These are phyloP conservation scores for Pythium volutum DNA, from an alignment of 352 stramenopile species.

Conservation along the genomic window DNA sequence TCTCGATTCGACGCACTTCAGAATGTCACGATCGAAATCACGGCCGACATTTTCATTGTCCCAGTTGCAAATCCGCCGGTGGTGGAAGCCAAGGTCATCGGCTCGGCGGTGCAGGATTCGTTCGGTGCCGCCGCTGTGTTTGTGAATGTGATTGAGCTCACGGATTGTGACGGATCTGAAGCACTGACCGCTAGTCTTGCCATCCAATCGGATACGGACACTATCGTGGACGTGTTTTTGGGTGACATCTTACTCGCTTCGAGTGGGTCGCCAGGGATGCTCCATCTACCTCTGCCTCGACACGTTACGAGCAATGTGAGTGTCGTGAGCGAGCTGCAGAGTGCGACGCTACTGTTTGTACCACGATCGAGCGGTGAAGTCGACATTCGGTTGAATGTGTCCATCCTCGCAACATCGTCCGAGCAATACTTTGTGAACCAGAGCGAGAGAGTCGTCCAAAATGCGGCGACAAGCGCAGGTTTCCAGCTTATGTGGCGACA, in stretches of 20 bases:
- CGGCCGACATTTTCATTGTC: conserved; percentile 15
- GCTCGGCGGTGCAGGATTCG: neutral
- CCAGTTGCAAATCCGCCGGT: conserved; percentile 11
- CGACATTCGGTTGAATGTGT: conserved; percentile 1
- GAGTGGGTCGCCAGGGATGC: neutral
- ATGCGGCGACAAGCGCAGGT: neutral
- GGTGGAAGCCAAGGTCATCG: neutral
- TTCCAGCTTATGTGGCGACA: conserved; percentile 7
- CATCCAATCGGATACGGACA: neutral
- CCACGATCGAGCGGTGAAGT: neutral
- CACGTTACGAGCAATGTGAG: neutral
- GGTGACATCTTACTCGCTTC: neutral
- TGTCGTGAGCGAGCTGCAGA: neutral
- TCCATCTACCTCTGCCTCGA: conserved; percentile 1
- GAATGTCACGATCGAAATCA: conserved; percentile 18
- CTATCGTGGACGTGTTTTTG: conserved; percentile 3
- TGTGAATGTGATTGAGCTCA: neutral
- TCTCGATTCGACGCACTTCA: conserved; percentile 12
- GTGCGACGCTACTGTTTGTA: conserved; percentile 13
- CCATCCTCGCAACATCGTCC: conserved; percentile 6
- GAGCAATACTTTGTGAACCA: conserved; percentile 15
- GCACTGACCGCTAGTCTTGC: neutral
- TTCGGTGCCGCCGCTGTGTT: neutral
- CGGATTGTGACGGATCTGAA: conserved; percentile 17
- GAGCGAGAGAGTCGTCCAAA: neutral